Conservation (phyloP, 2,329 filamentous ascomycete species). For the Fusarium duplospermum region DNA sequence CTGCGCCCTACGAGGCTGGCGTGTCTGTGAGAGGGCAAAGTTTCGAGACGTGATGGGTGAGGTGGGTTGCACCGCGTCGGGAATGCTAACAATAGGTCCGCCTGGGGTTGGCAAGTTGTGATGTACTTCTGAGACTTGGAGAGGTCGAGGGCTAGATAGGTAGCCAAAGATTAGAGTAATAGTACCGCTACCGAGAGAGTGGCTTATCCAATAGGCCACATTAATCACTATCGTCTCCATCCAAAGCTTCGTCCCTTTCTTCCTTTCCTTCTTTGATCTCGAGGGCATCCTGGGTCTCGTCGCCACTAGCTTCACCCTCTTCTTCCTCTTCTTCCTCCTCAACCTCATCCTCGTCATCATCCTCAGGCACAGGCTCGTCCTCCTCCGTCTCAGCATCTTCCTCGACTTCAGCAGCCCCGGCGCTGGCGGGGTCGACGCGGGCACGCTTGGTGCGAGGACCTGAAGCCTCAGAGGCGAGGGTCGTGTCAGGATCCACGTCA, state of each 20-base stretch:
- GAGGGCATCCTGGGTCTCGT: slow-evolving; percentile 64
- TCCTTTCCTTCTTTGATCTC: slow-evolving; percentile 62
- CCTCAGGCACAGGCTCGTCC: slow-evolving; percentile 57
- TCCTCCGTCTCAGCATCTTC: slow-evolving; percentile 54
- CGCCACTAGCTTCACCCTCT: slow-evolving; percentile 61
- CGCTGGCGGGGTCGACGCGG: slow-evolving; percentile 57
- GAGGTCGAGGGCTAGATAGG: not conserved
- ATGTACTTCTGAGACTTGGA: not conserved
- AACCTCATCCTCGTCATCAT: slow-evolving; percentile 62
- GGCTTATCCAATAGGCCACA: not conserved
- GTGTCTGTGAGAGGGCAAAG: slow-evolving; percentile 24
- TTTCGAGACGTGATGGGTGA: not conserved
- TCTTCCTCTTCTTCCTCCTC: slow-evolving; percentile 58
- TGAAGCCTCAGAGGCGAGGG: slow-evolving; percentile 48
- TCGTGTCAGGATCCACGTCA: slow-evolving; percentile 51
- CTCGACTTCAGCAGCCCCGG: slow-evolving; percentile 49
- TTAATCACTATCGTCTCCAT: slow-evolving; percentile 70
- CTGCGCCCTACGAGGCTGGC: slow-evolving; percentile 6
- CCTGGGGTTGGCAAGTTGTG: not conserved
- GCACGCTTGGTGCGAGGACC: slow-evolving; percentile 57
- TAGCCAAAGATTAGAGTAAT: not conserved
- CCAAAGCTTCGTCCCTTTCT: slow-evolving; percentile 70
- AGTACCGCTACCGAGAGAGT: not conserved
- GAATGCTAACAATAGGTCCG: not conserved
- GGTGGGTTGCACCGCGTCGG: slow-evolving; percentile 17